A percentile compares a stretch with the other conserved stretches of the same genome.
phyloP scores from a whole-genome alignment of 106 monocot species.

The Alisma plantagoaquatica region DNA sequence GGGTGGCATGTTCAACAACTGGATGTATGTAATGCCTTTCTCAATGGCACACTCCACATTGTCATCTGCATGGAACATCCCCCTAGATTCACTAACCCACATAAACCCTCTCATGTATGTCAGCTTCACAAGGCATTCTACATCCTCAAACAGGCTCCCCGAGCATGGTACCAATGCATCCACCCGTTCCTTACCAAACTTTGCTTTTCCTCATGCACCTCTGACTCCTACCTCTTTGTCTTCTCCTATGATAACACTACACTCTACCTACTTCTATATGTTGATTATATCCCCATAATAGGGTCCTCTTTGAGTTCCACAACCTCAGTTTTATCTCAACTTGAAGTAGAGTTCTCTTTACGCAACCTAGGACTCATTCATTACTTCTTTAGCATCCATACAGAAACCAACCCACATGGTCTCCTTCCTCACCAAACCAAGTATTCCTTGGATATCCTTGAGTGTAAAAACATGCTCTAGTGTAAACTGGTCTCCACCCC shows the following conservation, averaged over 20 bases:
- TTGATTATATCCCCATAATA: background rate
- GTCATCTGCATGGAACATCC: background rate
- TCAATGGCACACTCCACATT: background rate
- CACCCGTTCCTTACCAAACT: background rate
- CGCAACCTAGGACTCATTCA: too few species aligned
- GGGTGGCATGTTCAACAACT: too few species aligned
- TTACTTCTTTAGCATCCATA: too few species aligned
- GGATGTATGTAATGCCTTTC: constrained; percentile 2
- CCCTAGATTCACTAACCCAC: background rate
- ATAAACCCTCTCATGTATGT: background rate
- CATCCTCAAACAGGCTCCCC: background rate
- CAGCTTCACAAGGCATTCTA: background rate
- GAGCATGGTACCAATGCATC: background rate
- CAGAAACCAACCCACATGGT: too few species aligned
- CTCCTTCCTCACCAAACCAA: too few species aligned
- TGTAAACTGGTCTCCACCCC: too few species aligned
- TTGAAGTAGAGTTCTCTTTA: too few species aligned
- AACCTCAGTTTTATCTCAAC: background rate
- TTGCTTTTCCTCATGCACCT: background rate
- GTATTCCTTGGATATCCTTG: too few species aligned
- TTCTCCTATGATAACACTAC: too few species aligned
- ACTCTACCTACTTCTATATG: background rate
- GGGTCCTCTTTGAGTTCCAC: background rate
- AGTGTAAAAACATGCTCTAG: too few species aligned
- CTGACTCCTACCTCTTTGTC: background rate